Percentiles rank a stretch among this genome's conserved stretches.
These are phyloP conservation scores for Ophiostoma novo-ulmi DNA, from an alignment of 2,329 filamentous ascomycete species.

Conservation along the genomic window DNA sequence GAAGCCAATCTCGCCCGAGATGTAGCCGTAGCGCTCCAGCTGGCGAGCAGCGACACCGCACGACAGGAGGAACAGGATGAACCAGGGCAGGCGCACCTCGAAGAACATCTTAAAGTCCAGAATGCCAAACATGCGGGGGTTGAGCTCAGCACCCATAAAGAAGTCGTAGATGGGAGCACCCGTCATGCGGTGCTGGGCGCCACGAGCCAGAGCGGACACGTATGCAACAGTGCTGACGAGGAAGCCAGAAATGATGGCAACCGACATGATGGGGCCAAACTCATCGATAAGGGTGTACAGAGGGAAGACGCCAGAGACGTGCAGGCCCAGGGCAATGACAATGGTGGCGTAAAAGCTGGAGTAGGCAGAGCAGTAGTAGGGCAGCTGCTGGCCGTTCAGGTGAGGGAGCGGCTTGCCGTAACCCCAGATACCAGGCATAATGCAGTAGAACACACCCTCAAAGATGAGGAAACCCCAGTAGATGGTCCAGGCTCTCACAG, in stretches of 20 bases:
- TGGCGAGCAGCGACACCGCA: constrained; percentile 66
- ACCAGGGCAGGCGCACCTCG: constrained; percentile 82
- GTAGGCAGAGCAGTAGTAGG: constrained; percentile 91
- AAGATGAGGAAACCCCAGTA: constrained; percentile 93
- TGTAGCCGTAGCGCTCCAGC: constrained; percentile 71
- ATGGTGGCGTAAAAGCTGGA: constrained; percentile 85
- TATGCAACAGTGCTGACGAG: constrained; percentile 79
- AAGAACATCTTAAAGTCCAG: constrained; percentile 93
- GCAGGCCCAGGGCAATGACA: constrained; percentile 61
- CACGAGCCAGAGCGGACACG: constrained; percentile 72
- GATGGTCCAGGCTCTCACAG: constrained; percentile 76
- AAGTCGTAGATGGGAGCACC: constrained; percentile 77
- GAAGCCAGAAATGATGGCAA: constrained; percentile 88
- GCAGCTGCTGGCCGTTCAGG: constrained; percentile 75
- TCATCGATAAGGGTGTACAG: constrained; percentile 91
- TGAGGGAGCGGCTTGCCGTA: constrained; percentile 85
- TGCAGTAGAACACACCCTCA: constrained; percentile 75
- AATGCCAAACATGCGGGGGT: constrained; percentile 78
- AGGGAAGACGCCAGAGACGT: constrained; percentile 79
- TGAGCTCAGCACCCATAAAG: constrained; percentile 85
- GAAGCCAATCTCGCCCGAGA: constrained; percentile 68
- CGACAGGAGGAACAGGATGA: constrained; percentile 67
- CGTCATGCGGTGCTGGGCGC: constrained; percentile 87
- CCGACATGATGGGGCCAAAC: constrained; percentile 87
- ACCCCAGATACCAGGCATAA: constrained; percentile 79